A percentile compares a stretch with the other conserved stretches of the same genome.
phyloP scores from a whole-genome alignment of 192 early-diverging fungal species.

The Phlyctochytrium bullatum region DNA sequence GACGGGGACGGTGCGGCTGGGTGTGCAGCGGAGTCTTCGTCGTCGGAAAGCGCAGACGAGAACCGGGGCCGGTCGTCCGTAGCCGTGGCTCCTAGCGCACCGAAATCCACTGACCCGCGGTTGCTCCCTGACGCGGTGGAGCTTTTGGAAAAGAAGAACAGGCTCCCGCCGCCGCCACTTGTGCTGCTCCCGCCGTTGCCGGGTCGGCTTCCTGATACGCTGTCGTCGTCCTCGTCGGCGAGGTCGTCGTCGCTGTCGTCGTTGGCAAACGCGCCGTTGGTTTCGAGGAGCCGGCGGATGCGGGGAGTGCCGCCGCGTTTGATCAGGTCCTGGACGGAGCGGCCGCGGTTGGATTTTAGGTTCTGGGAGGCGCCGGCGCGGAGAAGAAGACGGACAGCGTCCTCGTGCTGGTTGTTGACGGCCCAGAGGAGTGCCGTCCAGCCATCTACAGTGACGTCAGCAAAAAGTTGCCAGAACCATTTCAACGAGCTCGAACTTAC shows the following conservation, averaged over 20 bases:
- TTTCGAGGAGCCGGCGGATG: neutral
- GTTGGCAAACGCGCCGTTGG: neutral
- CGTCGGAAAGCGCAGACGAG: neutral
- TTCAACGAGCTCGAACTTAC: conserved; percentile 58
- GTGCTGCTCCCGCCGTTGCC: neutral
- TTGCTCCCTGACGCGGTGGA: no score
- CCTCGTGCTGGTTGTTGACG: conserved; percentile 76
- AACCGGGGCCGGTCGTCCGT: no score
- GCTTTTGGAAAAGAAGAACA: no score
- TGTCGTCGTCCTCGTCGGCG: neutral
- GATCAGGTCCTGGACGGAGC: conserved; percentile 31
- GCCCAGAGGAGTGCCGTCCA: conserved; percentile 97
- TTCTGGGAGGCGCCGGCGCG: conserved; percentile 68
- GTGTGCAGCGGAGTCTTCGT: neutral
- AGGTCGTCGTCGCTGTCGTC: neutral
- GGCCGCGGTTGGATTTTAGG: conserved; percentile 16
- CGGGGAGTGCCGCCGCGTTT: neutral
- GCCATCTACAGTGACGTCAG: conserved; percentile 45
- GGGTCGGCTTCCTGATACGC: neutral
- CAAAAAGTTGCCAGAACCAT: neutral
- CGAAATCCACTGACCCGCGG: conserved; percentile 1
- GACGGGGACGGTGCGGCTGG: neutral
- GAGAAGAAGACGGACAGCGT: conserved; percentile 71
- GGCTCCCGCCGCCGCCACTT: no score
- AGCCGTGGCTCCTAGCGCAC: neutral